Percentiles rank a stretch among this genome's conserved stretches.
Evolutionary conservation across 805 yeast genomes (phyloP).

Genomic region (Nakazawaea ernobii): DNA sequence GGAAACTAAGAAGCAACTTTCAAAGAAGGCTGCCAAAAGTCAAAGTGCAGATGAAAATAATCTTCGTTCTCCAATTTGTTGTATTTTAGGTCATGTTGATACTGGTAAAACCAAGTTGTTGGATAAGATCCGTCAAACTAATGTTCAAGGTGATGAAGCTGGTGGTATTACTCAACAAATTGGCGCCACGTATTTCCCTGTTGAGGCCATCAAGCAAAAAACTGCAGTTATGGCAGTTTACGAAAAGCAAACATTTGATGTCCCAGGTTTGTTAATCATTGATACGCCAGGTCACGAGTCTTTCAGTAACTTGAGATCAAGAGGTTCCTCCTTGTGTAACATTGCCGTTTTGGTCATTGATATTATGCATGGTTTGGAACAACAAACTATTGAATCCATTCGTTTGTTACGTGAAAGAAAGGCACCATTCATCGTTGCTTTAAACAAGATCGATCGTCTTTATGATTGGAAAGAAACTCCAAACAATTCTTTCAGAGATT

Average conservation of each 20-base stretch:
- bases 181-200: slow-evolving; percentile 99
- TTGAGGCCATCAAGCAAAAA: slow-evolving; percentile 85
- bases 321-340: slow-evolving; percentile 99
- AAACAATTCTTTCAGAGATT: slow-evolving; percentile 93
- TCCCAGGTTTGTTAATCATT: slow-evolving; percentile 93
- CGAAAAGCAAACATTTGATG: slow-evolving; percentile 83
- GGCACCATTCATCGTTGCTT: slow-evolving; percentile 96
- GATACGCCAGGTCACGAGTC: slow-evolving; percentile 99
- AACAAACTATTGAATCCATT: slow-evolving; percentile 93
- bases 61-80: slow-evolving; percentile 97
- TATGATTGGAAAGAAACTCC: slow-evolving; percentile 91
- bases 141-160: slow-evolving; percentile 99
- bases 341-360: slow-evolving; percentile 98
- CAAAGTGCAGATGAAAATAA: slow-evolving; percentile 40
- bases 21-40: slow-evolving; percentile 27
- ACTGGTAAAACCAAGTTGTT: slow-evolving; percentile 97
- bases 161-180: slow-evolving; percentile 99
- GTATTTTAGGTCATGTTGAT: slow-evolving; percentile 99
- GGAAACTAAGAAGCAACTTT: slow-evolving; percentile 13
- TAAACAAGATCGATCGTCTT: slow-evolving; percentile 95
- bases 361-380: slow-evolving; percentile 98
- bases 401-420: slow-evolving; percentile 89
- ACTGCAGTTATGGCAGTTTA: slow-evolving; percentile 86
- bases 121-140: slow-evolving; percentile 97
- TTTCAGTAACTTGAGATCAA: slow-evolving; percentile 91